Percentiles rank a stretch among this genome's conserved stretches.
Conservation (phyloP, 352 stramenopile genomes). For the Pythium rhizo-oryzae region DNA sequence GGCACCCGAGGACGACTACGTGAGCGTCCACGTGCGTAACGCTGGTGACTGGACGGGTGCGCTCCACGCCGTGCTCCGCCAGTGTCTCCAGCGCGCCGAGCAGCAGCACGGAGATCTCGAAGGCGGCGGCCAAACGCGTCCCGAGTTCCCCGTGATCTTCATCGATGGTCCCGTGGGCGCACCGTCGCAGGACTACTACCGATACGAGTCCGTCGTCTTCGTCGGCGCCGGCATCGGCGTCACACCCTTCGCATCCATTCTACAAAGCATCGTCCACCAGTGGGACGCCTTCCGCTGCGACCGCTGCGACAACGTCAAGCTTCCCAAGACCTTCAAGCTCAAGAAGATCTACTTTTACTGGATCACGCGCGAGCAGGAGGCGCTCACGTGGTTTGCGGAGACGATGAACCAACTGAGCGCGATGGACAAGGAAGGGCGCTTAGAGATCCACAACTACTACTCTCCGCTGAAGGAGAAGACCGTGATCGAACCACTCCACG, state of each 20-base stretch:
- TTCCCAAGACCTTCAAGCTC: constrained; percentile 65
- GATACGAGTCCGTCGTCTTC: constrained; percentile 78
- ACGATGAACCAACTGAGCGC: constrained; percentile 81
- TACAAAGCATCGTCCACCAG: constrained; percentile 76
- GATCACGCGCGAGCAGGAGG: constrained; percentile 71
- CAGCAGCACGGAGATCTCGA: too few species aligned
- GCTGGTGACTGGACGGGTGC: constrained; percentile 67
- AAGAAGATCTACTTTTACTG: constrained; percentile 88
- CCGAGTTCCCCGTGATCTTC: constrained; percentile 54
- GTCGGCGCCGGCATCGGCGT: constrained; percentile 80
- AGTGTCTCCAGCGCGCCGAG: too few species aligned
- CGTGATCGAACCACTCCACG: constrained; percentile 62
- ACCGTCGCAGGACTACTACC: constrained; percentile 76
- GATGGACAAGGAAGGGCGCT: constrained; percentile 66
- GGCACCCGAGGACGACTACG: constrained; percentile 64
- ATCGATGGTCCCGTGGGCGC: constrained; percentile 76
- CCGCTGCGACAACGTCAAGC: constrained; percentile 67
- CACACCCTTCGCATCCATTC: constrained; percentile 81
- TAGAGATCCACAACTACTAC: constrained; percentile 86
- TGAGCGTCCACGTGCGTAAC: constrained; percentile 74
- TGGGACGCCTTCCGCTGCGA: constrained; percentile 78
- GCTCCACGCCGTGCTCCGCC: too few species aligned
- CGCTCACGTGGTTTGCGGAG: constrained; percentile 48
- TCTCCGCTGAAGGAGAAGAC: constrained; percentile 68
- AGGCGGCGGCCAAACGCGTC: too few species aligned